phyloP scores from a whole-genome alignment of 2,329 filamentous ascomycete genomes.

The Neophaeococcomyces mojaviensis region DNA sequence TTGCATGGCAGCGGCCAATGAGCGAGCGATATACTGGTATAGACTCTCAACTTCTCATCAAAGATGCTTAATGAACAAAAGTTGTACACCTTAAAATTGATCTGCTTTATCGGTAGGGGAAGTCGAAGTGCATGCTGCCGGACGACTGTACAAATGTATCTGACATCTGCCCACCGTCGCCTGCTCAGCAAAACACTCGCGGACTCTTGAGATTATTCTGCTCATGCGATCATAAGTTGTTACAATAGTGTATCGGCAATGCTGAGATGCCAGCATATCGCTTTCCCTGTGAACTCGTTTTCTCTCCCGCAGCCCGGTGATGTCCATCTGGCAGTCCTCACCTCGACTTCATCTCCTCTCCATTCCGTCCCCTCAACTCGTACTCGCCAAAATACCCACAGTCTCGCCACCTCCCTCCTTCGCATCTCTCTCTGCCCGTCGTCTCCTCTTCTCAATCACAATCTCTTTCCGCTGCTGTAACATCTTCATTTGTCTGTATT shows the following conservation, averaged over 20 bases:
- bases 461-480: slow-evolving; percentile 70
- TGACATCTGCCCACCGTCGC: no score
- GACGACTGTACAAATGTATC: no score
- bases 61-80: slow-evolving; percentile 9
- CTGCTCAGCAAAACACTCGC: neutral
- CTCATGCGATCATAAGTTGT: slow-evolving; percentile 1
- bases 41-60: slow-evolving; percentile 21
- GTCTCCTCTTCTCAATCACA: slow-evolving; percentile 81
- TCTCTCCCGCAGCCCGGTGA: neutral
- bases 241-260: neutral
- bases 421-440: slow-evolving; percentile 62
- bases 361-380: slow-evolving; percentile 19
- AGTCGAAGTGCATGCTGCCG: neutral
- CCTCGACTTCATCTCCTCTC: no score
- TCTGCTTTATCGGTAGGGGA: neutral
- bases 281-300: no score
- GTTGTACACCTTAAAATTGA: slow-evolving; percentile 1
- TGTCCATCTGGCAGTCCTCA: no score
- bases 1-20: slow-evolving; percentile 10
- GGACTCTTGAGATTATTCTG: neutral
- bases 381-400: slow-evolving; percentile 16
- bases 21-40: slow-evolving; percentile 11
- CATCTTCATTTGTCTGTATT: slow-evolving; percentile 69
- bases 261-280: neutral
- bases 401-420: slow-evolving; percentile 21